These are phyloP conservation scores for Huntiella omanensis DNA, from an alignment of 2,329 filamentous ascomycete genomes.

Conservation along the genomic window DNA sequence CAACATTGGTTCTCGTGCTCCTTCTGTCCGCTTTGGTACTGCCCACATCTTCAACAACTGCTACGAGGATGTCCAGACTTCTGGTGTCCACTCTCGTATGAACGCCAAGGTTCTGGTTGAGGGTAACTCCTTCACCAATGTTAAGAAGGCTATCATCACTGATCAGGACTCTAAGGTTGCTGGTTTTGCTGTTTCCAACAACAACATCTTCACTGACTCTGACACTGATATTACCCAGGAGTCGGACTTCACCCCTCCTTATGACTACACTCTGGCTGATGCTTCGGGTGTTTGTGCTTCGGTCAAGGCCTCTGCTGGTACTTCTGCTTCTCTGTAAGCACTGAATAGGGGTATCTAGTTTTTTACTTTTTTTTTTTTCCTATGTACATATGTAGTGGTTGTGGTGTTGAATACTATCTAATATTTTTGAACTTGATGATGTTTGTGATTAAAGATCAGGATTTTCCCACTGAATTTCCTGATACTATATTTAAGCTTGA, in stretches of 20 bases:
- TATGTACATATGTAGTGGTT: too few relatives aligned
- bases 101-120: conserved; percentile 35
- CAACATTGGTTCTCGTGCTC: conserved; percentile 40
- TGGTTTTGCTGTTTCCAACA: conserved; percentile 24
- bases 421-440: too few relatives aligned
- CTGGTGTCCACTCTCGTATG: conserved; percentile 34
- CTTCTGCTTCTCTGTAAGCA: conserved; percentile 9
- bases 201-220: conserved; percentile 26
- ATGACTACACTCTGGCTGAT: conserved; percentile 16
- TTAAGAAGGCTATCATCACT: conserved; percentile 22
- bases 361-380: too few relatives aligned
- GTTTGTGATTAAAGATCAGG: too few relatives aligned
- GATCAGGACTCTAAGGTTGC: conserved; percentile 25
- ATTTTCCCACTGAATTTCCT: too few relatives aligned
- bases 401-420: too few relatives aligned
- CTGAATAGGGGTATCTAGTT: neutral
- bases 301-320: conserved; percentile 13
- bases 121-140: conserved; percentile 28
- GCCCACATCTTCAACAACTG: conserved; percentile 29
- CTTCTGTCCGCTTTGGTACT: conserved; percentile 42
- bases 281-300: conserved; percentile 13
- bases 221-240: conserved; percentile 19
- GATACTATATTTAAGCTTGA: too few relatives aligned
- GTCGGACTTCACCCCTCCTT: conserved; percentile 17
- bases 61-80: conserved; percentile 24